phyloP scores from a whole-genome alignment of 2,329 filamentous ascomycete species.

The Xylaria multiplex region DNA sequence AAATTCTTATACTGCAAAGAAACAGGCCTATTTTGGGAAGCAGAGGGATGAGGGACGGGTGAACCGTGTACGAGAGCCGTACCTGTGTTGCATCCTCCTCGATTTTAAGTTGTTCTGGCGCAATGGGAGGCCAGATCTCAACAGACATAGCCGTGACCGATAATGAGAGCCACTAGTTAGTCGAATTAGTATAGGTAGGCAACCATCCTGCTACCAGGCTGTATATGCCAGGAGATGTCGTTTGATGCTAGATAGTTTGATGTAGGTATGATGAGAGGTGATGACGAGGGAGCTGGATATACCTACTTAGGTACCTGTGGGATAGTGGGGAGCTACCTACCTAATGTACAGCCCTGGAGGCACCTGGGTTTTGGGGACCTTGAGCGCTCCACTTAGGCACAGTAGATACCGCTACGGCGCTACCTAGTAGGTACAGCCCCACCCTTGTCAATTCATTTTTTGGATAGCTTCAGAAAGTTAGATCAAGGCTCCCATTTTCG shows the following conservation, averaged over 20 bases:
- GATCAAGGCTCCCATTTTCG: constrained; percentile 22
- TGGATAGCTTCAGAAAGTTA: constrained; percentile 19
- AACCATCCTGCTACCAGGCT: constrained; percentile 35
- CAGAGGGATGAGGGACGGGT: constrained; percentile 14
- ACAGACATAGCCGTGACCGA: constrained; percentile 60
- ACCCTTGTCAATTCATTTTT: constrained; percentile 34
- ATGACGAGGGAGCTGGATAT: constrained; percentile 1
- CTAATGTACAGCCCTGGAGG: not conserved
- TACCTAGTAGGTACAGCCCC: too few relatives aligned
- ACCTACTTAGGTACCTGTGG: not conserved
- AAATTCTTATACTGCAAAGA: constrained; percentile 6
- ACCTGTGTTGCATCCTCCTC: constrained; percentile 63
- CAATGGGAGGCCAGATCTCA: constrained; percentile 67
- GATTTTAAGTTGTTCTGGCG: constrained; percentile 60
- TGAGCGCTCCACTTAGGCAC: constrained; percentile 8
- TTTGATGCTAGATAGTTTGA: constrained; percentile 11
- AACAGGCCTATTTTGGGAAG: not conserved
- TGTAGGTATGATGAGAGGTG: constrained; percentile 26
- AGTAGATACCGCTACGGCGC: too few relatives aligned
- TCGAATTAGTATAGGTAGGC: constrained; percentile 36
- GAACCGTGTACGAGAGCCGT: constrained; percentile 41
- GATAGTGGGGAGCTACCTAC: constrained; percentile 12
- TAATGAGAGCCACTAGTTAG: constrained; percentile 10
- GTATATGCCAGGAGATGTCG: not conserved
- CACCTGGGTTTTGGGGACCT: not conserved